Base-by-base conservation (phyloP, 192 early-diverging fungal species). In the Gaertneriomyces sp. region DNA sequence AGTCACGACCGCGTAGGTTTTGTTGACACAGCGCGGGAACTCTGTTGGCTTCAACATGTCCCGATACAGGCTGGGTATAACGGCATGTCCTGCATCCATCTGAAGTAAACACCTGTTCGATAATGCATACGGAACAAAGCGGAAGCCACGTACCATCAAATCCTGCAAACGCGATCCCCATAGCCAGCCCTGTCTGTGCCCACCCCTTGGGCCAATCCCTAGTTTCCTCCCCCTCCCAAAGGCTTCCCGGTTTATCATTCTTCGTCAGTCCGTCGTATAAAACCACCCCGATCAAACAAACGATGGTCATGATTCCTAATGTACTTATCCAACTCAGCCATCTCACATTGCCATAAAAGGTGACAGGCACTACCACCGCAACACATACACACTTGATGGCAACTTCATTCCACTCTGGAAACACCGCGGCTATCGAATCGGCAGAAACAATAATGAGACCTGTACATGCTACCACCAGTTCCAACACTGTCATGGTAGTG, bases 1-100 rank as follows among this genome's bases (percentile, higher is more conserved):
- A 40, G 78, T 59, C 11, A 81, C 81, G 46, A 77, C 42, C 2
- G 69, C 7, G 68, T 86, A 90, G 2, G 85, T 84, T 6, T 77
- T 25, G 58, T 89, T 83, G 3, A 90, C 75, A 58, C 81, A 74
- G 4, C 42, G 52, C 11, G 63, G 68, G 72, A 78, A 90, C 42
- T 76, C 14, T 40, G 44, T 17, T 4, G 81, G 81, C 7, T 70
- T 56, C 38, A 73, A 66, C 84, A 90, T 86, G 66, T 90, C 89
- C 9, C 79, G 72, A 68, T 88, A 86, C 25, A 90, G 80, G 5
- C 70, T 62, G 17, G 89, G 89, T 61, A 90, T 88, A 1, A 90
- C 80, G 12, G 85, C 82, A 70, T 89, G 87, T n/a, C 69, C 77
- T 68, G 43, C 19, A 54, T 11, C 14, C 12, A 52, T 38, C 12